A percentile compares a stretch with the other conserved stretches of the same genome.
Evolutionary conservation across 108 stramenopile species (phyloP).

Genomic region (Hondaea fermentalgiana): DNA sequence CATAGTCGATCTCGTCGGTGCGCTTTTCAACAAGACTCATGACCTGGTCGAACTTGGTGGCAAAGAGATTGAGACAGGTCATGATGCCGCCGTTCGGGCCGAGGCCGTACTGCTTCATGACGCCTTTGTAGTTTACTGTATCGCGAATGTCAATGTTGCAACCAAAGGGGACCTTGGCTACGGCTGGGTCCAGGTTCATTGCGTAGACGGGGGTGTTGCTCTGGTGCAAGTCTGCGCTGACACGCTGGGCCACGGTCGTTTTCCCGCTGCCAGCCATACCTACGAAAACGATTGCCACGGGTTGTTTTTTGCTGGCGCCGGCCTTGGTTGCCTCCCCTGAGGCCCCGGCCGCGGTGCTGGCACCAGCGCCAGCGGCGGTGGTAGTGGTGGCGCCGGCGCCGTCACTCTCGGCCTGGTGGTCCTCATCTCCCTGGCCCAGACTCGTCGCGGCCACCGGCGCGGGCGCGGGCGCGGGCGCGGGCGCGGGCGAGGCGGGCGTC

Average conservation of each 20-base stretch:
- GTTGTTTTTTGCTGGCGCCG: not conserved
- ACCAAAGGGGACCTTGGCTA: slow-evolving; percentile 72
- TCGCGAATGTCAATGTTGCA: slow-evolving; percentile 98
- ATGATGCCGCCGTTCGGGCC: slow-evolving; percentile 99
- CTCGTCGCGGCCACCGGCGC: no score
- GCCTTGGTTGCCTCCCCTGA: no score
- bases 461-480: no score
- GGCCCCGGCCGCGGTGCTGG: no score
- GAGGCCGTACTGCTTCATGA: slow-evolving; percentile 92
- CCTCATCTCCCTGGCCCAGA: no score
- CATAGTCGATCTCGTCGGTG: slow-evolving; percentile 33
- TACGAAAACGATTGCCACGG: slow-evolving; percentile 55
- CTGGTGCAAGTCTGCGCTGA: slow-evolving; percentile 26
- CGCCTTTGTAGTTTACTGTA: slow-evolving; percentile 92
- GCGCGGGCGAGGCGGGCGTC: no score
- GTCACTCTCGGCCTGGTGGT: no score
- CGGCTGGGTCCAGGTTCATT: slow-evolving; percentile 96
- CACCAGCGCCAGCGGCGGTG: no score
- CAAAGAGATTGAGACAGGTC: slow-evolving; percentile 91
- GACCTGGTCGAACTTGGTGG: slow-evolving; percentile 97
- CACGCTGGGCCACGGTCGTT: slow-evolving; percentile 65
- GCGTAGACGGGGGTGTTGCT: slow-evolving; percentile 48
- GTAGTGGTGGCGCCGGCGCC: no score
- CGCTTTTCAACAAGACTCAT: slow-evolving; percentile 78
- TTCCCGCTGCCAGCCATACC: slow-evolving; percentile 90